Base-by-base conservation (phyloP, 805 yeast genomes). In the Starmerella sp. region DNA sequence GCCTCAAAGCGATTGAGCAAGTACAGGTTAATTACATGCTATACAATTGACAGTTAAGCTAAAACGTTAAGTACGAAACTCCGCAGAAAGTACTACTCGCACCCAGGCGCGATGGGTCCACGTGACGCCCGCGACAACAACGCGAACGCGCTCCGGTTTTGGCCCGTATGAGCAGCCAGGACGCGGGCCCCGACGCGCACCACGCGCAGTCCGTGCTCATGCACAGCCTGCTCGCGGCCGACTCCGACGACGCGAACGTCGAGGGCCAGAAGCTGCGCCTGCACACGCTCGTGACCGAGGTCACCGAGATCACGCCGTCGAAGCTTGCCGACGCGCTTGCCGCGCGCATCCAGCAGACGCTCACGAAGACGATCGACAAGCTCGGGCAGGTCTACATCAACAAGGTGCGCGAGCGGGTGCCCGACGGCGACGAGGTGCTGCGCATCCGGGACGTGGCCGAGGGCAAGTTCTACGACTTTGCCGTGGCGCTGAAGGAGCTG, bases 271-370 rank as follows among this genome's bases (percentile, higher is more conserved):
- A 38, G 22, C 51, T 51, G 29, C 51, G 47, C 7, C 51, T 56
- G 15, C 51, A 55, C 11, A 48, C 54, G n/a, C 36, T 46, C 8
- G 52, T 53, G 15, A 42, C 50, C n/a, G 58, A 56, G 50, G 58
- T 52, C 34, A 43, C 47, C 28, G 35, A 36, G 9, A 34, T 53
- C 43, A 29, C 55, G 9, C 56, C 58, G 15, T 14, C 48, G 29
- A 38, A 41, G 48, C 54, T 56, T n/a, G 49, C 53, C n/a, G 43
- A 46, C 42, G 39, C 41, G 31, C 14, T 52, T n/a, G 43, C 51
- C n/a, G n/a, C 42, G 34, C 22, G 29, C 29, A 37, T 53, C 30
- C 28, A 41, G n/a, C 36, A 51, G 17, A 43, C 50, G 28, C 47
- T 43, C 22, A 43, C 36, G 2, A 43, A 43, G 14, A 43, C 47